Evolutionary conservation across 2,329 filamentous ascomycete genomes (phyloP), one percentile per base, ranked within the genome.

Genomic region (Macrophomina phaseolina): DNA sequence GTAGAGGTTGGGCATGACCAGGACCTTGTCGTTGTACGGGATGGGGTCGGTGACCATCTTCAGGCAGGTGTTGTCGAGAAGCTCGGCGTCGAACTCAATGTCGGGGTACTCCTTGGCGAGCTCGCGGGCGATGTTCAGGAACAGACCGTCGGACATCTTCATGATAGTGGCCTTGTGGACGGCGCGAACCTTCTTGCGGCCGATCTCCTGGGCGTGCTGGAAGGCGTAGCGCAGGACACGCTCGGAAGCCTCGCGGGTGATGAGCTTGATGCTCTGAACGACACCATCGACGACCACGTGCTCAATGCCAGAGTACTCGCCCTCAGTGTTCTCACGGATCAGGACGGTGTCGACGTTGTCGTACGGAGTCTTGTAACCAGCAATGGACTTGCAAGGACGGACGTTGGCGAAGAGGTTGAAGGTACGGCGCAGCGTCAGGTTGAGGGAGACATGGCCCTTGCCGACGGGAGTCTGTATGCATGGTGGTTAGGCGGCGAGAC

Each of bases 111-210:
- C 94, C 89, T 97, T 97, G 81, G 93, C 87, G 73, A 99, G 89
- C 69, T 95, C 88, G 73, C 89, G 85, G 74, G 91, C 95, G 70
- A 91, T 93, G 81, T 87, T 91, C 74, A 99, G 88, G 90, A 99
- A 99, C 69, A 99, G 92, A 84, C 95, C 95, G 81, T 99, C 95
- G 79, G 91, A 94, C 92, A 97, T 97, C 90, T 99, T 99, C 95
- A 99, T 99, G 85, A 99, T 99, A 79, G 95, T 98, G 81, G 95
- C 95, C 89, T 99, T 99, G 91, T 99, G 95, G 71, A 98, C 94
- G 68, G 93, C 94, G 78, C 94, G 93, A 77, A 98, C 94, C 91
- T 97, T 97, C 80, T 89, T 94, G 86, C 92, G 92, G 83, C 94
- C 93, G 77, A 97, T 91, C 74, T 92, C 89, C 82, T 95, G 87